phyloP scores from a whole-genome alignment of 352 stramenopile genomes.

The Globisporangium perplexum region DNA sequence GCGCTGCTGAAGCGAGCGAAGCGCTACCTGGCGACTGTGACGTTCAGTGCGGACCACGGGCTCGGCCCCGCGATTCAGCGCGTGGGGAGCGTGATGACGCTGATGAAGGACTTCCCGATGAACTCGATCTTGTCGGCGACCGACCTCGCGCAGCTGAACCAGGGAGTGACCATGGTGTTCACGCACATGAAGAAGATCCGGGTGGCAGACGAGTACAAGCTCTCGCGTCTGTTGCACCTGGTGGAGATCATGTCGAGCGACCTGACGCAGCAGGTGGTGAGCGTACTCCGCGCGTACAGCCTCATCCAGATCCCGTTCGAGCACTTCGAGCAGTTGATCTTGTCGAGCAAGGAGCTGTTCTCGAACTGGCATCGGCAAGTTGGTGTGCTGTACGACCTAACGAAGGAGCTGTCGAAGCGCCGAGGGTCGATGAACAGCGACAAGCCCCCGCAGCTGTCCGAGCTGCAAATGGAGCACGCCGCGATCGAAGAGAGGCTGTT shows the following conservation, averaged over 20 bases:
- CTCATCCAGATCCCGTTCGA: constrained; percentile 82
- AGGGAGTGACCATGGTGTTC: constrained; percentile 80
- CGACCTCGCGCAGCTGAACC: constrained; percentile 77
- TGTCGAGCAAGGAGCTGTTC: constrained; percentile 81
- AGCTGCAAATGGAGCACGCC: constrained; percentile 83
- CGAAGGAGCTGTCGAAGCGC: constrained; percentile 83
- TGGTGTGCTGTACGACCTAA: constrained; percentile 77
- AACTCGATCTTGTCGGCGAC: constrained; percentile 89
- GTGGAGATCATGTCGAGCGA: constrained; percentile 87
- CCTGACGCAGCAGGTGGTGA: constrained; percentile 75
- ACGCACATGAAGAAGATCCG: constrained; percentile 90
- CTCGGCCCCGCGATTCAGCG: constrained; percentile 81
- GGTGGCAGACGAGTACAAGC: constrained; percentile 85
- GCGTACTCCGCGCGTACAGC: constrained; percentile 74
- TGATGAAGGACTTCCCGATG: constrained; percentile 93
- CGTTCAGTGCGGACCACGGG: constrained; percentile 89
- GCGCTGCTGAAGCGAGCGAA: constrained; percentile 90
- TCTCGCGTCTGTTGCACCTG: constrained; percentile 67
- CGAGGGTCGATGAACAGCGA: constrained; percentile 78
- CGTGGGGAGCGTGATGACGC: constrained; percentile 86
- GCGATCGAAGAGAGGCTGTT: constrained; percentile 84
- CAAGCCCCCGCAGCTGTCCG: constrained; percentile 70
- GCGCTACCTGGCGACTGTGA: constrained; percentile 85
- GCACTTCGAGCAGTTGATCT: constrained; percentile 73
- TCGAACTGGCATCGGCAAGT: constrained; percentile 84